Base-by-base conservation (phyloP, 1,284 basidiomycete species). In the Cryptococcus amylolentus region DNA sequence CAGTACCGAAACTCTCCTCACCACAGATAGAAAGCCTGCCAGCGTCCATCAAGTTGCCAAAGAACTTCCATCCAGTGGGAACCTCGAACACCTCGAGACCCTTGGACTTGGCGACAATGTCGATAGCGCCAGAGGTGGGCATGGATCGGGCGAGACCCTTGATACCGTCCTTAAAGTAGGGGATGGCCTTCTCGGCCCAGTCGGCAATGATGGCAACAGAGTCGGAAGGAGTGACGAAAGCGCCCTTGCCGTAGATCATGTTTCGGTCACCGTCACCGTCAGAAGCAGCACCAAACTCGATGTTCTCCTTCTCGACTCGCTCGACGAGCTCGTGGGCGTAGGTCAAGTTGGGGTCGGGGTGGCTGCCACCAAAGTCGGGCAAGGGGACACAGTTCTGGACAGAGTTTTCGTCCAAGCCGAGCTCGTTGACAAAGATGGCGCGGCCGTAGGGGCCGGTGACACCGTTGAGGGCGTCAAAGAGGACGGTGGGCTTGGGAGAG, bases 31-130 rank as follows among this genome's bases (percentile, higher is more conserved):
- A 97, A 42, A 98, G 84, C 45, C 91, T 84, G 0, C 93, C 94
- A 45, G 96, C 95, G 76, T 98, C 95, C 95, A 98, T 98, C 64
- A 98, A 82, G 81, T 98, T 98, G 53, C 95, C 96, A 73, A 98
- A 98, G 85, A 98, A 98, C 80, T 98, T 98, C 95, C 95, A 76
- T 64, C 90, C 94, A 35, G 95, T 98, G 5, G 95, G 95, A 16
- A 98, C 94, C 77, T 98, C 95, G 72, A 97, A 97, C 75, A 86
- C 86, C 77, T 96, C 91, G 56, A 95, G 78, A n/a, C 88, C 88
- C 80, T 91, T 94, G 76, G 88, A 89, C 82, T 94, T 85, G 16
- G 95, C 96, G 20, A 98, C 95, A 28, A 92, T 84, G 79, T 98
- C 96, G 72, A 98, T 93, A 26, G 96, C 95, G 61, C 91, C 95